Percentiles rank a stretch among this genome's conserved stretches.
phyloP scores from a whole-genome alignment of 306 rosid genomes.

The Carpinus fangiana region DNA sequence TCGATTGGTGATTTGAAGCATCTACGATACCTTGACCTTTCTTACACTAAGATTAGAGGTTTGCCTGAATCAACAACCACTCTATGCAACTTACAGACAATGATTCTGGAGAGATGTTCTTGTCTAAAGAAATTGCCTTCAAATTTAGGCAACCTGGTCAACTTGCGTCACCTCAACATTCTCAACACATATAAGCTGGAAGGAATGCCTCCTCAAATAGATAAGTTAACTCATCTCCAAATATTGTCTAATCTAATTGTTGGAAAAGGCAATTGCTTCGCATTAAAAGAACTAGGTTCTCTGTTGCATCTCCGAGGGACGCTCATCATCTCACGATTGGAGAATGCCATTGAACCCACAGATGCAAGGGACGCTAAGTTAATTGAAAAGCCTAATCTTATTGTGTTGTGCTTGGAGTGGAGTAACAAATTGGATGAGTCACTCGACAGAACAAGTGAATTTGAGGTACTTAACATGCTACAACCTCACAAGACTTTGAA shows the following conservation, averaged over 20 bases:
- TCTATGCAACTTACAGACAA: constrained; percentile 15
- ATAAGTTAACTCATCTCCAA: not conserved
- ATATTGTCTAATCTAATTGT: no score
- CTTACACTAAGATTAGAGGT: not conserved
- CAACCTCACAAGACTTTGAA: not conserved
- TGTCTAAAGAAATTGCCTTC: not conserved
- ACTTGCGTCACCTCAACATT: no score
- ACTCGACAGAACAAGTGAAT: not conserved
- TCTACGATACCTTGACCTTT: constrained; percentile 11
- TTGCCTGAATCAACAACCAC: not conserved
- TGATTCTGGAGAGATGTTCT: not conserved
- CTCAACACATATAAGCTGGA: no score
- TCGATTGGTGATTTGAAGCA: not conserved
- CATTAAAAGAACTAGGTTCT: no score
- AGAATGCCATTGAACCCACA: no score
- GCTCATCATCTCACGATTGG: no score
- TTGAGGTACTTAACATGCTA: not conserved
- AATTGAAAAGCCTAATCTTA: no score
- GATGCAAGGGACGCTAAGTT: no score
- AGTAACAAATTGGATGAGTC: not conserved
- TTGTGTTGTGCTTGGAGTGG: no score
- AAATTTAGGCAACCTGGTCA: not conserved
- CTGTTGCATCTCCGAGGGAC: not conserved
- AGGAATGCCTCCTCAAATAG: not conserved
- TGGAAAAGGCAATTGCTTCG: no score